A percentile compares a stretch with the other conserved stretches of the same genome.
Evolutionary conservation across 208 protist species (phyloP).

Genomic region (Jaenimonas drosophilae): DNA sequence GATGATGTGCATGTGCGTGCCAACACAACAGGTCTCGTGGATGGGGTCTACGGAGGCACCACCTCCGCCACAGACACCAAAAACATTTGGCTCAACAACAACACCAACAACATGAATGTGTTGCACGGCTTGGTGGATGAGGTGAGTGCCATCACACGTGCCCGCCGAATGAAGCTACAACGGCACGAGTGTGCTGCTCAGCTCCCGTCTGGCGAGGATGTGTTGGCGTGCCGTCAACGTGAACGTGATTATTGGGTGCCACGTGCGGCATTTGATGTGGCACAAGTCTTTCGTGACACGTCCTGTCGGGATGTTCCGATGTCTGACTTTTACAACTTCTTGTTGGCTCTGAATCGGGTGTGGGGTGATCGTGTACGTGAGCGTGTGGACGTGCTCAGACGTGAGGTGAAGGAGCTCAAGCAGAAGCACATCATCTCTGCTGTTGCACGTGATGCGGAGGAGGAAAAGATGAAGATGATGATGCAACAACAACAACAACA

Average conservation of each 20-base stretch:
- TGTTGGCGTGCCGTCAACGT: slow-evolving; percentile 54
- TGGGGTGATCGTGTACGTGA: slow-evolving; percentile 61
- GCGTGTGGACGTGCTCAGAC: slow-evolving; percentile 26
- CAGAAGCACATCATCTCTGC: slow-evolving; percentile 9
- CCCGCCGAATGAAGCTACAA: slow-evolving; percentile 50
- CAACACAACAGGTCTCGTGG: slow-evolving; percentile 52
- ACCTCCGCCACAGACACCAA: slow-evolving; percentile 40
- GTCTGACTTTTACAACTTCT: slow-evolving; percentile 76
- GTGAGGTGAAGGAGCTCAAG: slow-evolving; percentile 13
- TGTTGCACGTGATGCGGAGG: no score
- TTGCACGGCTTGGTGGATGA: slow-evolving; percentile 58
- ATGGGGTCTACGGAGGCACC: slow-evolving; percentile 68
- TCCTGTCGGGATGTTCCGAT: slow-evolving; percentile 57
- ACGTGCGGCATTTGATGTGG: slow-evolving; percentile 57
- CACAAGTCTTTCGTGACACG: slow-evolving; percentile 78
- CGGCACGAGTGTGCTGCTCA: slow-evolving; percentile 49
- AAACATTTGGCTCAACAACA: slow-evolving; percentile 80
- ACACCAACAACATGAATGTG: no score
- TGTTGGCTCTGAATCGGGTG: slow-evolving; percentile 64
- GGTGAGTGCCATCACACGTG: slow-evolving; percentile 58
- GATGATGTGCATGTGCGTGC: no score
- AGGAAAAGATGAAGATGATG: no score
- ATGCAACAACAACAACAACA: no score
- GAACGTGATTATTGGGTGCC: slow-evolving; percentile 85
- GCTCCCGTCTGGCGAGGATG: slow-evolving; percentile 42